Evolutionary conservation across 352 stramenopile species (phyloP).

Genomic region (Pythium graminicola): DNA sequence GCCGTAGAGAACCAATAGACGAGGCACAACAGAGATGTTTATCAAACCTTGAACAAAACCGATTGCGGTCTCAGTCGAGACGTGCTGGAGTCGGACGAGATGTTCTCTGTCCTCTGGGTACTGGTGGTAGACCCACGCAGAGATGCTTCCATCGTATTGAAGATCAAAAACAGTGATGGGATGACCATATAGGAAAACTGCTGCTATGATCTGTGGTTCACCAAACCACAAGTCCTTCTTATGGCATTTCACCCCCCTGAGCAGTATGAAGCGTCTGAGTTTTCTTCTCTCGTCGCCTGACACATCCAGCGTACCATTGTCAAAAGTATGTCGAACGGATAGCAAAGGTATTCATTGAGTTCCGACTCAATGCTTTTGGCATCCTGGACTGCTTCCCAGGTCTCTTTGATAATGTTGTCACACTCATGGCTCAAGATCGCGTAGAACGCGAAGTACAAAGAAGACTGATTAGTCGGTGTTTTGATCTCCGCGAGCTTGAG

Average conservation of each 20-base stretch:
- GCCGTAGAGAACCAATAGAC: not conserved
- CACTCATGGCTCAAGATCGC: too few relatives aligned
- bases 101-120: not conserved
- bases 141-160: not conserved
- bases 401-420: too few relatives aligned
- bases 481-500: too few relatives aligned
- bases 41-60: not conserved
- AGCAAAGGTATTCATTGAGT: too few relatives aligned
- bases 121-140: not conserved
- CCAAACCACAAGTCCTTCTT: not conserved
- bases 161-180: constrained; percentile 1
- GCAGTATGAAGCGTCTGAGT: too few relatives aligned
- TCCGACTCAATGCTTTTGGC: too few relatives aligned
- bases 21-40: not conserved
- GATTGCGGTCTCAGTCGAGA: not conserved
- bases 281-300: too few relatives aligned
- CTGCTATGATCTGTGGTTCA: not conserved
- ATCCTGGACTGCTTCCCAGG: too few relatives aligned
- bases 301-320: too few relatives aligned
- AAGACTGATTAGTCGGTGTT: too few relatives aligned
- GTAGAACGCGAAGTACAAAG: too few relatives aligned
- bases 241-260: not conserved
- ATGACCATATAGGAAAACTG: not conserved
- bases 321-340: too few relatives aligned
- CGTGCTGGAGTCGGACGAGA: not conserved